These are phyloP conservation scores for Inosperma sp. DNA, from an alignment of 768 basidiomycete species.

Conservation along the genomic window DNA sequence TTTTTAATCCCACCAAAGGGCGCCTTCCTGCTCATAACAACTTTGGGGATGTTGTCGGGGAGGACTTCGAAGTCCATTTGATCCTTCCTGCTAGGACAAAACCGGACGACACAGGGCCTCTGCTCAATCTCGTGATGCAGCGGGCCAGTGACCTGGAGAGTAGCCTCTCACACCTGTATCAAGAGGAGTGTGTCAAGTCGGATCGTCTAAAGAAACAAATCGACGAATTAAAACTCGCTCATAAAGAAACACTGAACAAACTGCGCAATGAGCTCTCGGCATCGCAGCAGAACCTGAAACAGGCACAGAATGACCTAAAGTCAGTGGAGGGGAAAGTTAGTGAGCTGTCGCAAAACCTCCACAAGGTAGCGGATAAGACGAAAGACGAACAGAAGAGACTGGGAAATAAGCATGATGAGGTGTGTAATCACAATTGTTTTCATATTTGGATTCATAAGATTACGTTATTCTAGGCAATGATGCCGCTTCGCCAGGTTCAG, in stretches of 20 bases:
- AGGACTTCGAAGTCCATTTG: neutral
- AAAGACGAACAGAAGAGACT: too few relatives aligned
- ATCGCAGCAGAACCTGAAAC: neutral
- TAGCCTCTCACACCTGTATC: neutral
- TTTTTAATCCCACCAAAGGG: neutral
- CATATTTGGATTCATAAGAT: neutral
- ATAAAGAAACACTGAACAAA: neutral
- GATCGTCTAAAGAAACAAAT: neutral
- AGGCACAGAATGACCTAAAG: neutral
- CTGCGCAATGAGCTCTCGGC: too few relatives aligned
- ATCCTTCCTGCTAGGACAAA: neutral
- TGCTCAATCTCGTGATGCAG: neutral
- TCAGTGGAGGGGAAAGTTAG: neutral
- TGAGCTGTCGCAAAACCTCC: neutral
- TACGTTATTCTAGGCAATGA: neutral
- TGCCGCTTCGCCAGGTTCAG: neutral
- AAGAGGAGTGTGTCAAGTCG: neutral
- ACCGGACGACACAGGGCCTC: neutral
- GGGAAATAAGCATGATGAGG: neutral
- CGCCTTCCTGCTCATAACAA: neutral
- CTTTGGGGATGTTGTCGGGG: neutral
- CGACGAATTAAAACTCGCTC: neutral
- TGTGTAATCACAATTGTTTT: neutral
- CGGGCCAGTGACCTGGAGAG: neutral
- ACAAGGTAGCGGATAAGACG: neutral